Conservation (phyloP, 2,329 filamentous ascomycete genomes). For the Penicillium sp. region DNA sequence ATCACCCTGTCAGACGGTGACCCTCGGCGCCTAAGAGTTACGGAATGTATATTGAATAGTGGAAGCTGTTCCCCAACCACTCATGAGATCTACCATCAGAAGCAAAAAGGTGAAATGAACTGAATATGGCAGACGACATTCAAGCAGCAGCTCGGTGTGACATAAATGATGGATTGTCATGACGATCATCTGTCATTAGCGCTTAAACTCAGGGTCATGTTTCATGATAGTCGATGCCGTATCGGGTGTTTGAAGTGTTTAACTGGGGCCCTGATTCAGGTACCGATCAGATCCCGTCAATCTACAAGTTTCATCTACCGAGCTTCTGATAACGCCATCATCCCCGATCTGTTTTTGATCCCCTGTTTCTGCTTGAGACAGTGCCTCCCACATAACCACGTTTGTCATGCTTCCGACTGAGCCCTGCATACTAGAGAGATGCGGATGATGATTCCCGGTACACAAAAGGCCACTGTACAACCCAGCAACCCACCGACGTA, state of each 20-base stretch:
- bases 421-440: neutral
- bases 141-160: neutral
- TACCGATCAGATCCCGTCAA: neutral
- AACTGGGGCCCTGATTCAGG: neutral
- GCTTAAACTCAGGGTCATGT: neutral
- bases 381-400: neutral
- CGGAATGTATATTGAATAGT: neutral
- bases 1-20: slow-evolving; percentile 10
- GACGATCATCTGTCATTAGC: neutral
- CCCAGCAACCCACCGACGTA: neutral
- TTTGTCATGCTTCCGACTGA: neutral
- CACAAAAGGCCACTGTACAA: neutral
- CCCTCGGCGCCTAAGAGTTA: neutral
- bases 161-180: neutral
- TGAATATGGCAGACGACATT: neutral
- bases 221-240: neutral
- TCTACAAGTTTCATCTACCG: neutral
- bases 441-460: neutral
- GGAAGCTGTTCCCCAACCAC: neutral
- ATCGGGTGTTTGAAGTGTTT: neutral
- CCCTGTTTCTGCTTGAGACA: neutral
- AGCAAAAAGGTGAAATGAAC: neutral
- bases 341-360: neutral
- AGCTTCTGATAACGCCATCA: neutral
- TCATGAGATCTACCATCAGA: neutral